phyloP scores from a whole-genome alignment of 2,329 filamentous ascomycete genomes.

The Sporothrix euskadiensis region DNA sequence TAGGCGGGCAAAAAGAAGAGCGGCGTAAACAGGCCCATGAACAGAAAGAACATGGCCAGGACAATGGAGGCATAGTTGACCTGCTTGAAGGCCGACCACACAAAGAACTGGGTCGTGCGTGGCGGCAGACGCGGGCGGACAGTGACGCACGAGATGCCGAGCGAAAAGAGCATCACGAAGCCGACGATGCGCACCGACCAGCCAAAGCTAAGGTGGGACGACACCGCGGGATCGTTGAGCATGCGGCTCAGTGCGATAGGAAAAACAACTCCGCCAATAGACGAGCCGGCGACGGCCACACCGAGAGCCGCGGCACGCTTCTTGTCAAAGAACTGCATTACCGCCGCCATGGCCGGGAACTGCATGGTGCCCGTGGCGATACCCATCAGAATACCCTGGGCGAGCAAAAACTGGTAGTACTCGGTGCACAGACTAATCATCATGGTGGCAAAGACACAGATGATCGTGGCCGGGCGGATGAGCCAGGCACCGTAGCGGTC shows the following conservation, averaged over 20 bases:
- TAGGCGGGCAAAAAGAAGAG: conserved; percentile 59
- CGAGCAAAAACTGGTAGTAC: conserved; percentile 47
- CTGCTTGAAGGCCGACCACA: conserved; percentile 55
- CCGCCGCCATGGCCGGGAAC: conserved; percentile 42
- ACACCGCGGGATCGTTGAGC: conserved; percentile 44
- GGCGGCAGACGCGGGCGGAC: conserved; percentile 51
- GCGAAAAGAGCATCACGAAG: conserved; percentile 45
- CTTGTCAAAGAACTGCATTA: conserved; percentile 44
- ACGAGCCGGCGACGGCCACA: conserved; percentile 42
- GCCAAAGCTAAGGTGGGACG: conserved; percentile 34
- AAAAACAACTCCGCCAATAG: conserved; percentile 49
- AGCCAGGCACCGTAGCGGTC: conserved; percentile 45
- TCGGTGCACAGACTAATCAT: conserved; percentile 40
- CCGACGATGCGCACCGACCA: conserved; percentile 46
- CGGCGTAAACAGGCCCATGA: conserved; percentile 50
- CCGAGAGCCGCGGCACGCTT: conserved; percentile 45
- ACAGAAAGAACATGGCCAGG: conserved; percentile 34
- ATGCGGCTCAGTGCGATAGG: conserved; percentile 57
- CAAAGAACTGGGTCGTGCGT: conserved; percentile 31
- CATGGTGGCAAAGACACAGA: conserved; percentile 50
- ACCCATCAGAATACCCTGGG: conserved; percentile 44
- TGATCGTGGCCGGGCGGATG: conserved; percentile 56
- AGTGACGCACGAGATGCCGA: conserved; percentile 43
- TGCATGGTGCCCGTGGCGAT: conserved; percentile 40
- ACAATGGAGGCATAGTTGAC: conserved; percentile 49